Evolutionary conservation across 768 basidiomycete genomes (phyloP).

Genomic region (Naganishia antarctica): DNA sequence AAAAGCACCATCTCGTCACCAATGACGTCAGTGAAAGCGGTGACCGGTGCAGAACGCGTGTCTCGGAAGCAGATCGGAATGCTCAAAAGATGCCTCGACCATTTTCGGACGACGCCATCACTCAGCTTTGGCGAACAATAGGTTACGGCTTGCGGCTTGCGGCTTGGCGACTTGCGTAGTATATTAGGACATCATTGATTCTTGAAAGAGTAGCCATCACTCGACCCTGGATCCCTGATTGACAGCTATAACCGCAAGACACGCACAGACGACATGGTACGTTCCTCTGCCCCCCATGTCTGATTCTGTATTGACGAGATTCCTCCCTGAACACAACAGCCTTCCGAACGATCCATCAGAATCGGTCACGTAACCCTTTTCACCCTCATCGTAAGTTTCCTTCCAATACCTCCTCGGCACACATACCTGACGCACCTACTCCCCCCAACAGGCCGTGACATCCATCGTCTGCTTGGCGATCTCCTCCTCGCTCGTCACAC

Average conservation of each 20-base stretch:
- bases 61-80: not conserved
- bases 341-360: slow-evolving; percentile 36
- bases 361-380: slow-evolving; percentile 41
- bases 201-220: not conserved
- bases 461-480: slow-evolving; percentile 46
- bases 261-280: too few relatives aligned
- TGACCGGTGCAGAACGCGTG: not conserved
- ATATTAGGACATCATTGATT: not conserved
- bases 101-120: not conserved
- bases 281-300: too few relatives aligned
- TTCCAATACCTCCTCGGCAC: not conserved
- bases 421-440: not conserved
- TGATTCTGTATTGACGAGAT: too few relatives aligned
- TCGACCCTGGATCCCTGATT: too few relatives aligned
- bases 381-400: slow-evolving; percentile 30
- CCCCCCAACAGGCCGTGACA: slow-evolving; percentile 29
- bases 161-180: not conserved
- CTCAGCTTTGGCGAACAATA: not conserved
- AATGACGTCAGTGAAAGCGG: not conserved
- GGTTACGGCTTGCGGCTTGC: too few relatives aligned
- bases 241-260: not conserved
- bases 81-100: not conserved
- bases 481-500: slow-evolving; percentile 37
- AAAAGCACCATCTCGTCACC: too few relatives aligned
- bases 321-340: not conserved